Conservation (phyloP, 768 basidiomycete genomes). For the Leccinum truebloodii region DNA sequence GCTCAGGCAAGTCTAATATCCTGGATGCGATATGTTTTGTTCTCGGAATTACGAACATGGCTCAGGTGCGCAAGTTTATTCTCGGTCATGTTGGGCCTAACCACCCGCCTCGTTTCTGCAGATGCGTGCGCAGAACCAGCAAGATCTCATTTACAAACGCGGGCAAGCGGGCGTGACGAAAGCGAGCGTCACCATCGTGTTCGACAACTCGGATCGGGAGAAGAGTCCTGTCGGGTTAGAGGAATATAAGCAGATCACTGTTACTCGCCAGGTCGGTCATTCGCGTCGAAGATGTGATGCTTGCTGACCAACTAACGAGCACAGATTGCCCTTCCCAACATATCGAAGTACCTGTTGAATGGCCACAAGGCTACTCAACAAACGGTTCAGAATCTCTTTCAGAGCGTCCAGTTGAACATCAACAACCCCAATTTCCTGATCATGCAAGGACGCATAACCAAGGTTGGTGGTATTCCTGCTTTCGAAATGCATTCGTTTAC, state of each 20-base stretch:
- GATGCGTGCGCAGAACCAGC: slow-evolving; percentile 95
- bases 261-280: slow-evolving; percentile 85
- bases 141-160: slow-evolving; percentile 98
- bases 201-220: slow-evolving; percentile 90
- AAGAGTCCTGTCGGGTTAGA: slow-evolving; percentile 85
- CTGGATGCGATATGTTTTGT: slow-evolving; percentile 99
- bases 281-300: not conserved
- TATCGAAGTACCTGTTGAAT: slow-evolving; percentile 93
- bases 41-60: slow-evolving; percentile 95
- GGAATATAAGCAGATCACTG: slow-evolving; percentile 85
- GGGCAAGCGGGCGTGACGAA: slow-evolving; percentile 97
- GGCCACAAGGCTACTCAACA: slow-evolving; percentile 92
- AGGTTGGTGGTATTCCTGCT: slow-evolving; percentile 47
- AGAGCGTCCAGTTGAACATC: slow-evolving; percentile 97
- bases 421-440: slow-evolving; percentile 99
- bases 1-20: slow-evolving; percentile 98
- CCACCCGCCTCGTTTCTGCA: slow-evolving; percentile 28
- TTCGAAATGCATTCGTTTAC: not conserved
- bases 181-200: slow-evolving; percentile 97
- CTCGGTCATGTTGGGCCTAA: not conserved
- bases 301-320: slow-evolving; percentile 2
- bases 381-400: slow-evolving; percentile 86
- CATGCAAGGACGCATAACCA: slow-evolving; percentile 99
- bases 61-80: slow-evolving; percentile 54
- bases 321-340: slow-evolving; percentile 90